phyloP scores from a whole-genome alignment of 2,329 filamentous ascomycete genomes.

The Saccharata proteae region DNA sequence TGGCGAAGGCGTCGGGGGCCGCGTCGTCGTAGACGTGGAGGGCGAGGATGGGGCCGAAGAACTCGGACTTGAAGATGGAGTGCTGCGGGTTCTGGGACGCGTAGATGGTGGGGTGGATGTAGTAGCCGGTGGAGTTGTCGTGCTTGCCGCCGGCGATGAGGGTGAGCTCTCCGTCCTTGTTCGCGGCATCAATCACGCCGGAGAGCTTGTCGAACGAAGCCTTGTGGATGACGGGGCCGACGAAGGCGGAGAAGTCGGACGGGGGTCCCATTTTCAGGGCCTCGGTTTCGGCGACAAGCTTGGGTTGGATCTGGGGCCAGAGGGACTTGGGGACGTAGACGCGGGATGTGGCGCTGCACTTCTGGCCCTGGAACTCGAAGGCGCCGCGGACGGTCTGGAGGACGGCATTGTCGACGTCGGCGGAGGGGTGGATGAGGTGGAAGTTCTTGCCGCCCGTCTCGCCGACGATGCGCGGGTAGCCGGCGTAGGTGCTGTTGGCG shows the following conservation, averaged over 20 bases:
- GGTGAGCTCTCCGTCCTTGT: constrained; percentile 59
- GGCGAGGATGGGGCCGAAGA: constrained; percentile 69
- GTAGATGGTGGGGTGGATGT: constrained; percentile 75
- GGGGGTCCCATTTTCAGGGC: constrained; percentile 61
- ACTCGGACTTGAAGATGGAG: constrained; percentile 61
- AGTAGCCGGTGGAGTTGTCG: constrained; percentile 69
- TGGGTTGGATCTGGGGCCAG: constrained; percentile 59
- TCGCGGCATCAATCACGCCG: constrained; percentile 67
- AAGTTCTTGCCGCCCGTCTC: constrained; percentile 94
- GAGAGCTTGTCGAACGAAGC: constrained; percentile 70
- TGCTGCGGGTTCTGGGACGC: constrained; percentile 60
- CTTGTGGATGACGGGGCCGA: constrained; percentile 77
- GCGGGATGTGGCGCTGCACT: constrained; percentile 76
- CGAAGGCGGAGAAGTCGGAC: constrained; percentile 62
- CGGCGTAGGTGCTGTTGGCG: constrained; percentile 66
- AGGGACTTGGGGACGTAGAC: constrained; percentile 65
- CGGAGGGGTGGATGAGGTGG: constrained; percentile 67
- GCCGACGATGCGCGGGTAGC: constrained; percentile 80
- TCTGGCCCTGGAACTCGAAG: constrained; percentile 86
- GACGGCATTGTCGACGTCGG: constrained; percentile 66
- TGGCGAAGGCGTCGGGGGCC: constrained; percentile 42
- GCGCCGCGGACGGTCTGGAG: constrained; percentile 75
- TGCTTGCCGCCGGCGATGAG: constrained; percentile 65
- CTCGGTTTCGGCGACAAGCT: constrained; percentile 55
- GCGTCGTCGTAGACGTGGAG: constrained; percentile 69